These are phyloP conservation scores for Penicillium diatomitis DNA, from an alignment of 495 filamentous ascomycete genomes.

Conservation along the genomic window DNA sequence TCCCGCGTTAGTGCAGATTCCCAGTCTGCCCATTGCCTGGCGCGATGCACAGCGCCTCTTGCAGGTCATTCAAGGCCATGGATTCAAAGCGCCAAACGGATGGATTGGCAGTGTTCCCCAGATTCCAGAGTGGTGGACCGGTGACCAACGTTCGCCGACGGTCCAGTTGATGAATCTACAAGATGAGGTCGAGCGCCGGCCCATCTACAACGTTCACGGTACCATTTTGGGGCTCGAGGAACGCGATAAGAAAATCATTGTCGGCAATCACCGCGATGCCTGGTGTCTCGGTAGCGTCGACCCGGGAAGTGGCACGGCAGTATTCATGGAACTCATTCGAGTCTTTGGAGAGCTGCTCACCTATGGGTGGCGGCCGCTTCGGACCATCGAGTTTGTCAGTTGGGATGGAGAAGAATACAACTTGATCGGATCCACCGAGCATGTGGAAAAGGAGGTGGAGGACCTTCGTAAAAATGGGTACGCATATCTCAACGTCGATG, in stretches of 20 bases:
- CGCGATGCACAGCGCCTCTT: slow-evolving; percentile 76
- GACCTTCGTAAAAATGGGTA: slow-evolving; percentile 51
- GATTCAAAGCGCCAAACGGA: slow-evolving; percentile 55
- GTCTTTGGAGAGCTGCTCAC: slow-evolving; percentile 67
- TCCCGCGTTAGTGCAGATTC: slow-evolving; percentile 67
- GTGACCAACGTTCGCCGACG: slow-evolving; percentile 61
- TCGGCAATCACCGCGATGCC: slow-evolving; percentile 90
- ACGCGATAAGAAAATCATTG: slow-evolving; percentile 72
- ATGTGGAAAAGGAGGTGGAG: slow-evolving; percentile 64
- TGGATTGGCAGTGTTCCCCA: slow-evolving; percentile 72
- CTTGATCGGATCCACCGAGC: slow-evolving; percentile 87
- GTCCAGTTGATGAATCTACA: slow-evolving; percentile 84
- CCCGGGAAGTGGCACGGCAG: slow-evolving; percentile 80
- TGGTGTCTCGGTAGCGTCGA: slow-evolving; percentile 85
- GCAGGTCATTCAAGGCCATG: slow-evolving; percentile 66
- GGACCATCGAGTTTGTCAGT: slow-evolving; percentile 87
- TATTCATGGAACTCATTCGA: slow-evolving; percentile 78
- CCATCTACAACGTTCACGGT: slow-evolving; percentile 86
- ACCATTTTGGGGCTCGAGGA: slow-evolving; percentile 75
- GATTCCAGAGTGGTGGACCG: slow-evolving; percentile 73
- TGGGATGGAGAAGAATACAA: slow-evolving; percentile 97
- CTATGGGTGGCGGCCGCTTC: slow-evolving; percentile 80
- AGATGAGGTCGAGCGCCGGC: slow-evolving; percentile 70
- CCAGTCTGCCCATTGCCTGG: slow-evolving; percentile 82
- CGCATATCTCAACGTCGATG: slow-evolving; percentile 88